phyloP scores from a whole-genome alignment of 306 rosid genomes.

The Bauhinia variegata region DNA sequence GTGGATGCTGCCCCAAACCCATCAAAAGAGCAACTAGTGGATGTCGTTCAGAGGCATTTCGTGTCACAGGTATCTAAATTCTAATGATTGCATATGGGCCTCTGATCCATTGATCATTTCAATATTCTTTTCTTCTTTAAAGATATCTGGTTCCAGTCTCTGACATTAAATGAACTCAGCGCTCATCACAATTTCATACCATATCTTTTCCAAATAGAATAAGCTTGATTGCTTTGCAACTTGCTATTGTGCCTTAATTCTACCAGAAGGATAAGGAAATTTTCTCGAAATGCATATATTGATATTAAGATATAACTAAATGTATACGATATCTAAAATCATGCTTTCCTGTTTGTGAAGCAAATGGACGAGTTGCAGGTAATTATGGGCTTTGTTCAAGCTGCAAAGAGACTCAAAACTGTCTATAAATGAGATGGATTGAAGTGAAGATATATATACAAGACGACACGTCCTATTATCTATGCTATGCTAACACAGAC shows the following conservation, averaged over 20 bases:
- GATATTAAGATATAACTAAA: neutral
- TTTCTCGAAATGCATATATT: slow-evolving; percentile 9
- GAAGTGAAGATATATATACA: neutral
- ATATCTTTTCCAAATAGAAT: no score
- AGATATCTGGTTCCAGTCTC: no score
- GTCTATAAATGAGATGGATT: slow-evolving; percentile 75
- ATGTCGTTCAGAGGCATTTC: slow-evolving; percentile 97
- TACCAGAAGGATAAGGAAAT: neutral
- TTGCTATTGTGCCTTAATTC: slow-evolving; percentile 8
- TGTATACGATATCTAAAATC: slow-evolving; percentile 27
- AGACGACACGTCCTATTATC: neutral
- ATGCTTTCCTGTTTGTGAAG: slow-evolving; percentile 46
- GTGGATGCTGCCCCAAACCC: slow-evolving; percentile 90
- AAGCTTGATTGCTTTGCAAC: no score
- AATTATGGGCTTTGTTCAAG: slow-evolving; percentile 86
- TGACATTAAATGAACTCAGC: no score
- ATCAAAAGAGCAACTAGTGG: slow-evolving; percentile 89
- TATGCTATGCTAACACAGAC: slow-evolving; percentile 46
- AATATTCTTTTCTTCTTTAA: no score
- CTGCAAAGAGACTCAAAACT: slow-evolving; percentile 89
- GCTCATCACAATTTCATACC: no score
- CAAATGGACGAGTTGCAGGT: slow-evolving; percentile 99
- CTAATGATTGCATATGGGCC: neutral
- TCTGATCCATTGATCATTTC: neutral
- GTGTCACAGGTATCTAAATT: slow-evolving; percentile 96